These are phyloP conservation scores for Mrakia hoshinonis DNA, from an alignment of 768 basidiomycete genomes.

Conservation along the genomic window DNA sequence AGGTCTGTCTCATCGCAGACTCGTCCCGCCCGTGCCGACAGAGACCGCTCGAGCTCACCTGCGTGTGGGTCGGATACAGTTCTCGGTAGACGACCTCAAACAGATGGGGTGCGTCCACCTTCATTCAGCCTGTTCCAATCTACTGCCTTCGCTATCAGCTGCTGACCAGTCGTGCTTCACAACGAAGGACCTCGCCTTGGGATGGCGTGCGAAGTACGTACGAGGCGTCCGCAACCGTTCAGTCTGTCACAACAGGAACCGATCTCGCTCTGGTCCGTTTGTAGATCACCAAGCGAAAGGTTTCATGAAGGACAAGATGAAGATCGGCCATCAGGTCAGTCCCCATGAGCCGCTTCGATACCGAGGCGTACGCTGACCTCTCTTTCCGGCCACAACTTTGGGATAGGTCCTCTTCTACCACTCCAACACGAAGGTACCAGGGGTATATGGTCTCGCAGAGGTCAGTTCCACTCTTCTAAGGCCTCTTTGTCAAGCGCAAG, in stretches of 20 bases:
- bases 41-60: neutral
- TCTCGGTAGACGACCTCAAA: slow-evolving; percentile 41
- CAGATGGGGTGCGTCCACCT: slow-evolving; percentile 33
- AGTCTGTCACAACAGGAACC: too few species aligned
- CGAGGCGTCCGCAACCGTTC: too few species aligned
- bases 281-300: slow-evolving; percentile 20
- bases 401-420: slow-evolving; percentile 23
- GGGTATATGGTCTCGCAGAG: slow-evolving; percentile 11
- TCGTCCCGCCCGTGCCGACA: neutral
- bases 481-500: too few species aligned
- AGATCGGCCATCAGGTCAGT: neutral
- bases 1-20: slow-evolving; percentile 31
- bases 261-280: too few species aligned
- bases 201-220: slow-evolving; percentile 27
- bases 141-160: too few species aligned
- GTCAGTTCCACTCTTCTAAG: neutral
- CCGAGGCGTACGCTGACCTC: neutral
- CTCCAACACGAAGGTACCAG: slow-evolving; percentile 18
- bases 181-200: slow-evolving; percentile 14
- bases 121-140: neutral
- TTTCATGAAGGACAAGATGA: slow-evolving; percentile 22
- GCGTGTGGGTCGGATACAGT: slow-evolving; percentile 29
- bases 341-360: too few species aligned
- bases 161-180: neutral
- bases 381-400: too few species aligned